These are phyloP conservation scores for Taphrina flavorubra DNA, from an alignment of 1,139 yeast genomes.

Conservation along the genomic window DNA sequence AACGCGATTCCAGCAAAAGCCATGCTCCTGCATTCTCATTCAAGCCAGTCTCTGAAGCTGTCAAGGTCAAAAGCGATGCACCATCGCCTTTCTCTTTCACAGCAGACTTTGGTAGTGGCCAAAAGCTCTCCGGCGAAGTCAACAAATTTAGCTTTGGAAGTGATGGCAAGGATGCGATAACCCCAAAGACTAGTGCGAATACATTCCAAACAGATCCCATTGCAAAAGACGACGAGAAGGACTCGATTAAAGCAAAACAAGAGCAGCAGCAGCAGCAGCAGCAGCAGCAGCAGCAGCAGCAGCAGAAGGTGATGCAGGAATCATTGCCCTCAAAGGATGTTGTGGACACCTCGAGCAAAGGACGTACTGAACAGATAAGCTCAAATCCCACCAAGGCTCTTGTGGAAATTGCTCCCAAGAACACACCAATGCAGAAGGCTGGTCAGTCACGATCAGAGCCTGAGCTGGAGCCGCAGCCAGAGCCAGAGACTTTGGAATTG, in stretches of 20 bases:
- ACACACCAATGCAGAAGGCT: background rate
- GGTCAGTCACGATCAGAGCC: too few species aligned
- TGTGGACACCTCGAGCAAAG: background rate
- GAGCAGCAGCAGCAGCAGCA: too few species aligned
- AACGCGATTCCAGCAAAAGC: background rate
- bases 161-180: too few species aligned
- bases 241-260: too few species aligned
- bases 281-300: too few species aligned
- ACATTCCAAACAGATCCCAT: too few species aligned
- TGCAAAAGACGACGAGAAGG: too few species aligned
- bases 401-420: background rate
- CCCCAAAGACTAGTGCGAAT: too few species aligned
- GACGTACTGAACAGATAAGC: background rate
- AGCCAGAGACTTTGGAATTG: background rate
- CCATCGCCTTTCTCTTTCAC: background rate
- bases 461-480: background rate
- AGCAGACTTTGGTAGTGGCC: background rate
- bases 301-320: too few species aligned
- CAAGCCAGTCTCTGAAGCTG: background rate
- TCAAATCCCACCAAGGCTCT: background rate
- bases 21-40: slow-evolving; percentile 6
- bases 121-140: background rate
- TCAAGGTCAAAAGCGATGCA: background rate
- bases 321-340: background rate
- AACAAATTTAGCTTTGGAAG: too few species aligned